A percentile compares a stretch with the other conserved stretches of the same genome.
These are phyloP conservation scores for Sporormia fimetaria DNA, from an alignment of 495 filamentous ascomycete species.

Conservation along the genomic window DNA sequence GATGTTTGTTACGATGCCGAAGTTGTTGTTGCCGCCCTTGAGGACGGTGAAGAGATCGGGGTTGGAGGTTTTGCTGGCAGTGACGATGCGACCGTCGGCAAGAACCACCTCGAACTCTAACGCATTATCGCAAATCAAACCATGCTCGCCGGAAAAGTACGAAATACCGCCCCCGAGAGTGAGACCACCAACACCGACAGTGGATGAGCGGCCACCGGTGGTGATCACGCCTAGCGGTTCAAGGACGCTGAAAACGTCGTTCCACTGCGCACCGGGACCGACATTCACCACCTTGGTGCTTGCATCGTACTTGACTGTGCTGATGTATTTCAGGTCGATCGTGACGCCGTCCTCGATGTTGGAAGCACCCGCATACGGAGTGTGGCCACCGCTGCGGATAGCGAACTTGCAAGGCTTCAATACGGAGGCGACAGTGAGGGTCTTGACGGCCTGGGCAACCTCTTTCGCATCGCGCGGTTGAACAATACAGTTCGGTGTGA, in stretches of 20 bases:
- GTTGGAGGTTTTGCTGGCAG: too few species aligned
- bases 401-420: constrained; percentile 22
- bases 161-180: constrained; percentile 2
- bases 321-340: constrained; percentile 26
- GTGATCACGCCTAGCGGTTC: background rate
- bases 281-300: constrained; percentile 2
- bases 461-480: too few species aligned
- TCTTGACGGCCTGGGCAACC: too few species aligned
- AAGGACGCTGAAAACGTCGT: constrained; percentile 5
- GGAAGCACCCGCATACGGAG: constrained; percentile 20
- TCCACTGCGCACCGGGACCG: constrained; percentile 10
- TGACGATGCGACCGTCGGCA: too few species aligned
- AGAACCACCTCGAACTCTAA: constrained; percentile 42
- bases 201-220: constrained; percentile 8
- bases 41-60: too few species aligned
- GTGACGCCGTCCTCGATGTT: constrained; percentile 31
- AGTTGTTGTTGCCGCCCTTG: too few species aligned
- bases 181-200: constrained; percentile 37
- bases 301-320: background rate
- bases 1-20: too few species aligned
- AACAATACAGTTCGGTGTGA: too few species aligned
- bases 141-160: constrained; percentile 32
- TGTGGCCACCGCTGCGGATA: constrained; percentile 30
- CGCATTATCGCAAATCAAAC: constrained; percentile 40
- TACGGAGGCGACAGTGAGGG: too few species aligned